A percentile compares a stretch with the other conserved stretches of the same genome.
Evolutionary conservation across 2,329 filamentous ascomycete species (phyloP).

Genomic region (Colletotrichum horii): DNA sequence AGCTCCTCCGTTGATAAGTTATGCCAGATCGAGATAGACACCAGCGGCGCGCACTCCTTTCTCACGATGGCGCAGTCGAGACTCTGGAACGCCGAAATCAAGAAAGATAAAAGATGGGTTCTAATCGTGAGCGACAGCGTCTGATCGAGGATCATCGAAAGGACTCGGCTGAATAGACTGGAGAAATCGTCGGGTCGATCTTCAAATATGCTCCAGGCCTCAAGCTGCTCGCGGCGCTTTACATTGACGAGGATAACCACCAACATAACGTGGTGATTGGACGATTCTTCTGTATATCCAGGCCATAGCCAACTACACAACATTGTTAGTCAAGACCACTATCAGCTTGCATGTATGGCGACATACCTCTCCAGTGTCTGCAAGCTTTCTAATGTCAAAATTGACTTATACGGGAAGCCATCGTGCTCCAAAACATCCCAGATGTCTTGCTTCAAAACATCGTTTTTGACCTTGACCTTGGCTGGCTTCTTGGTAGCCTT

Average conservation of each 20-base stretch:
- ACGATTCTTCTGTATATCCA: slow-evolving; percentile 84
- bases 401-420: slow-evolving; percentile 75
- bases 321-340: slow-evolving; percentile 27
- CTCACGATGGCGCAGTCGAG: slow-evolving; percentile 87
- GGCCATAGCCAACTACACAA: slow-evolving; percentile 85
- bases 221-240: slow-evolving; percentile 85
- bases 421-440: slow-evolving; percentile 89
- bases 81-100: slow-evolving; percentile 92
- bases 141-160: slow-evolving; percentile 82
- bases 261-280: slow-evolving; percentile 89
- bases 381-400: slow-evolving; percentile 86
- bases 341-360: not conserved
- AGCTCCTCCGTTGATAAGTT: slow-evolving; percentile 81
- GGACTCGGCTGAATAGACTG: slow-evolving; percentile 83
- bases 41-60: slow-evolving; percentile 94
- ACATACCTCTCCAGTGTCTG: slow-evolving; percentile 83
- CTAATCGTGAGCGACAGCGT: slow-evolving; percentile 71
- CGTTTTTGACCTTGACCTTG: slow-evolving; percentile 78
- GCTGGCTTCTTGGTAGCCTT: slow-evolving; percentile 60
- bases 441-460: slow-evolving; percentile 84
- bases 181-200: slow-evolving; percentile 84
- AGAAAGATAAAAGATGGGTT: slow-evolving; percentile 84
- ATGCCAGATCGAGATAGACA: slow-evolving; percentile 96
- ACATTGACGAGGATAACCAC: slow-evolving; percentile 86
- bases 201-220: slow-evolving; percentile 88